Base-by-base conservation (phyloP, 208 protist species). In the Porcisia deanei region DNA sequence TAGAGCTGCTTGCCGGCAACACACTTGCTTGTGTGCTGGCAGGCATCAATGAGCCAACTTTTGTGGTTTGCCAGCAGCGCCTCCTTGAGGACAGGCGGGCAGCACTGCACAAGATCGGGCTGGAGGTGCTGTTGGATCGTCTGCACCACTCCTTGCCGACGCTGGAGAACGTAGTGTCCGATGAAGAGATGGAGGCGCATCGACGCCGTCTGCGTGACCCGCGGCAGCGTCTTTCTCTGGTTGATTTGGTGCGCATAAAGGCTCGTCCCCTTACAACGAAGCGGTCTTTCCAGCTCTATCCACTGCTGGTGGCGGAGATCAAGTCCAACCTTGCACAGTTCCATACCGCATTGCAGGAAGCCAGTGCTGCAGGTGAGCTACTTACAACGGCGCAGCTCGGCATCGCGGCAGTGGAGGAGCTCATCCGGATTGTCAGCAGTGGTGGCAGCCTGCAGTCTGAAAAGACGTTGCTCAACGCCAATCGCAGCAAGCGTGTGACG, bases 1-100 rank as follows among this genome's bases (percentile, higher is more conserved):
- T 97, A 69, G 89, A 97, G 85, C 83, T 97, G 69, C 89, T 97
- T 39, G 81, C 91, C 30, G 93, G 91, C 73, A 97, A 97, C 78
- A 92, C 93, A 34, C 88, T 97, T n/a, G 93, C 91, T 8, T 97
- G 93, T 73, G 91, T 97, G 66, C 85, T 97, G 59, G 91, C 93
- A 1, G 91, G 93, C 63, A 97, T 97, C 82, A 96, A 97, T 74
- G 93, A 97, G 76, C 79, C 88, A 5, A 97, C 93, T 37, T 95
- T 97, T 85, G 88, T 97, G 5, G 73, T 81, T 73, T 97, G 93
- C 80, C 78, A 91, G 82, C 72, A 87, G 76, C 89, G 83, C 57
- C 78, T 97, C 43, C 87, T 97, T 4, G 83, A 69, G 34, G 90
- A 97, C 81, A 55, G 45, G 30, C 86, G 88, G 53, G 64, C 76